A percentile compares a stretch with the other conserved stretches of the same genome.
phyloP scores from a whole-genome alignment of 2,329 filamentous ascomycete species.

The Fusarium tuaranense region DNA sequence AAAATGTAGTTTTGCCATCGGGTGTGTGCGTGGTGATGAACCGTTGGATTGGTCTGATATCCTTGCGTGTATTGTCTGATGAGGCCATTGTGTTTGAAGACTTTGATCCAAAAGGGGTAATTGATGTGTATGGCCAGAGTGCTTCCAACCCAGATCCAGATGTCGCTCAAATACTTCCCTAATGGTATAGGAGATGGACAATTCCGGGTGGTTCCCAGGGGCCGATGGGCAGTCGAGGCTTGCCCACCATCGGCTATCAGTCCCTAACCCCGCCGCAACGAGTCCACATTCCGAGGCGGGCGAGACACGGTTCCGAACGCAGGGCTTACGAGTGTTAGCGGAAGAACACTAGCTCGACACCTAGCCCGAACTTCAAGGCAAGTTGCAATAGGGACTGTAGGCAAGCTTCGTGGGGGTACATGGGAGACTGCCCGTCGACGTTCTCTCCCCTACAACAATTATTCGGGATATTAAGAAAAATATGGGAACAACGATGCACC shows the following conservation, averaged over 20 bases:
- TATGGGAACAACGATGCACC: neutral
- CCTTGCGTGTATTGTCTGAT: neutral
- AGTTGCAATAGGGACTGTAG: neutral
- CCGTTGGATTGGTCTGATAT: constrained; percentile 3
- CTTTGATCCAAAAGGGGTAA: constrained; percentile 1
- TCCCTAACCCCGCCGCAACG: neutral
- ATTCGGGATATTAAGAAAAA: neutral
- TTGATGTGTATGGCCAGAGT: neutral
- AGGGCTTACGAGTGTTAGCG: neutral
- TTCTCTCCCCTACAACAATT: neutral
- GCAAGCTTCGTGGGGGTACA: neutral
- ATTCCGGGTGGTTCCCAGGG: neutral
- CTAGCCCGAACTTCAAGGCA: neutral
- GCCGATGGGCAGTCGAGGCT: neutral
- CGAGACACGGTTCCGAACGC: neutral
- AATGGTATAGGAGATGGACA: neutral
- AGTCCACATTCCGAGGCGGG: neutral
- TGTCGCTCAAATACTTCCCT: neutral
- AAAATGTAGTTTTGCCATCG: constrained; percentile 1
- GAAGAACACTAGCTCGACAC: neutral
- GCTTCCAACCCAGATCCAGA: neutral
- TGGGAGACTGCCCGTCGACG: neutral
- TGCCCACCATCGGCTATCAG: neutral
- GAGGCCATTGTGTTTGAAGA: neutral
- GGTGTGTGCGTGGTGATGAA: constrained; percentile 5